Base-by-base conservation (phyloP, 2,329 filamentous ascomycete species). In the Fusarium decemcellulare region DNA sequence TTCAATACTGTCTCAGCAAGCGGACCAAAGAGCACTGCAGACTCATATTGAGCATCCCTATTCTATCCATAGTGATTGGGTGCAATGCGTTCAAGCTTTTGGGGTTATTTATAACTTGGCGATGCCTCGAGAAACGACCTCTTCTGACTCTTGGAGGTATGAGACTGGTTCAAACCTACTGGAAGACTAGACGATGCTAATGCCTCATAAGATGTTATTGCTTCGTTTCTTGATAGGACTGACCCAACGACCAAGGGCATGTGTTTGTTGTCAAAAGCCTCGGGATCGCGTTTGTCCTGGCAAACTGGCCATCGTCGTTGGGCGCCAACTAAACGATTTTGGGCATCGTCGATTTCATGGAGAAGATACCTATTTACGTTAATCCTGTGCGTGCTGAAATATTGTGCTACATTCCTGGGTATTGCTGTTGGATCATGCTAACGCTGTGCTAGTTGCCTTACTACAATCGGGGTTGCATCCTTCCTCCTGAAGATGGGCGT, bases 101-200 rank as follows among this genome's bases (percentile, higher is more conserved):
- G 15, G 52, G 52, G 2, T 12, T 55, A 9, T 16, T 29, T 27
- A 8, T 55, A 8, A 46, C 52, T 5, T 55, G 52, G 52, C 11
- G 44, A 14, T 55, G n/a, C 27, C 16, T 55, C n/a, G 30, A 55
- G 12, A 43, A 55, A 16, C 29, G 40, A 18, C 52, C 52, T 10
- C 52, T 55, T 12, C 8, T 55, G 29, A 55, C 52, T 8, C 39
- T 55, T 9, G 52, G 52, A 55, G 52, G 52, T n/a, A n/a, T n/a
- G n/a, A n/a, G n/a, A n/a, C 44, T 32, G 16, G 47, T 37, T 51
- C 16, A 23, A 51, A 10, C 7, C n/a, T 6, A 8, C 9, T 11
- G 14, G 3, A 18, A 14, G 8, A 5, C 11, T 6, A 27, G 5
- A 16, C 23, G 36, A 55, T 44, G 29, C 18, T 18, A 40, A n/a